Conservation (phyloP, 2,329 filamentous ascomycete genomes). For the Diaporthe sp. region DNA sequence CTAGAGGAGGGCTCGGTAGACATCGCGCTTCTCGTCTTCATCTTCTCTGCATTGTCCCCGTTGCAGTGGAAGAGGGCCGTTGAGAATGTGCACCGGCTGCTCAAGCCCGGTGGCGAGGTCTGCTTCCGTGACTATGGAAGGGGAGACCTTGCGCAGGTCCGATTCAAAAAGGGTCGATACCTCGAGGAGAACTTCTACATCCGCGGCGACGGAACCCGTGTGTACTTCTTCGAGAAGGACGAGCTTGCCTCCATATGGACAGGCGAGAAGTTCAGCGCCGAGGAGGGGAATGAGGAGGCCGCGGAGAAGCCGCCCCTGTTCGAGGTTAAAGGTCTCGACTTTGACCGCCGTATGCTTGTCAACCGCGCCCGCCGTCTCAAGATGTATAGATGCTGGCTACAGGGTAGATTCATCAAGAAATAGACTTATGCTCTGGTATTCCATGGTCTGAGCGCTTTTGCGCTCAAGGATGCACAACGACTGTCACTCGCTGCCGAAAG, state of each 20-base stretch:
- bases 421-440: constrained; percentile 43
- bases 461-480: neutral
- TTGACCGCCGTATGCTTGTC: constrained; percentile 90
- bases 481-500: neutral
- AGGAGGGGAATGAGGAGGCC: constrained; percentile 40
- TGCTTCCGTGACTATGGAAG: constrained; percentile 97
- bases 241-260: constrained; percentile 86
- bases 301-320: constrained; percentile 58
- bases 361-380: constrained; percentile 92
- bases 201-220: constrained; percentile 91
- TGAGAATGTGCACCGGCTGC: constrained; percentile 80
- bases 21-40: constrained; percentile 94
- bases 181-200: constrained; percentile 98
- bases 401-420: constrained; percentile 82
- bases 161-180: constrained; percentile 95
- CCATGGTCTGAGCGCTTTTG: too few relatives aligned
- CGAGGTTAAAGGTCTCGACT: constrained; percentile 80
- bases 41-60: constrained; percentile 92
- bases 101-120: constrained; percentile 93
- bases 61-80: constrained; percentile 86
- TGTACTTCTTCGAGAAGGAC: constrained; percentile 95
- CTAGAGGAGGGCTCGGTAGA: constrained; percentile 85
- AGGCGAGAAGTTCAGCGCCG: constrained; percentile 48
- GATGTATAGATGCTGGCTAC: constrained; percentile 99
- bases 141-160: constrained; percentile 94